Base-by-base conservation (phyloP, 1,139 yeast species). In the Meyerozyma elateridarum region DNA sequence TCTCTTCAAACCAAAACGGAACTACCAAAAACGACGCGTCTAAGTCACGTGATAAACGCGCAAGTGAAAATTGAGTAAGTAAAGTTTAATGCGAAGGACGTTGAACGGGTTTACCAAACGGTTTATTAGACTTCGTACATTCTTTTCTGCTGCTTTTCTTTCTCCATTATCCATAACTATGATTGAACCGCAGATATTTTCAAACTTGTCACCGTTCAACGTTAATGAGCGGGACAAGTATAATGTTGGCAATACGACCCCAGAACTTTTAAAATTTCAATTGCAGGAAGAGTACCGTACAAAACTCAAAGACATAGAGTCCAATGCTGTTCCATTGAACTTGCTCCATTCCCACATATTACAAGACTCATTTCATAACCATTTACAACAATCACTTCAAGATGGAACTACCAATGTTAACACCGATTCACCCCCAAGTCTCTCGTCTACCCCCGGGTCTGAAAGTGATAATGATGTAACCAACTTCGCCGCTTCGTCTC, bases 221-320 rank as follows among this genome's bases (percentile, higher is more conserved):
- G 50, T 54, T 20, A 51, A 60, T 8, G 63, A 59, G 40, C 51
- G 49, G 28, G 60, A 57, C 35, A 42, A 53, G 22, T 61, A 54
- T 42, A 59, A 57, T 35, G 46, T 62, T 28, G 38, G 51, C 36
- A 62, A 64, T 36, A 62, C 70, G 18, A 66, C 73, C 1, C 62
- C 69, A 0, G 73, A 68, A 3, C 51, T 67, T 19, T 56, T 68
- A 37, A 66, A 65, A 44, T 67, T 65, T 37, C 73, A 67, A 45
- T 53, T 68, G 25, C 70, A 64, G 43, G 70, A 68, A 39, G 70
- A 66, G 40, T 53, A 59, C 37, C 50, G 68, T 26, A 44, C 41
- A 30, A 56, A 56, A 30, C 30, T 59, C 31, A 42, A 42, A 20
- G 65, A 58, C 24, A 41, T 58, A 30, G 45, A 47, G 25, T 20